Evolutionary conservation across 768 basidiomycete species (phyloP).

Genomic region (Hirschioporus abietinus): DNA sequence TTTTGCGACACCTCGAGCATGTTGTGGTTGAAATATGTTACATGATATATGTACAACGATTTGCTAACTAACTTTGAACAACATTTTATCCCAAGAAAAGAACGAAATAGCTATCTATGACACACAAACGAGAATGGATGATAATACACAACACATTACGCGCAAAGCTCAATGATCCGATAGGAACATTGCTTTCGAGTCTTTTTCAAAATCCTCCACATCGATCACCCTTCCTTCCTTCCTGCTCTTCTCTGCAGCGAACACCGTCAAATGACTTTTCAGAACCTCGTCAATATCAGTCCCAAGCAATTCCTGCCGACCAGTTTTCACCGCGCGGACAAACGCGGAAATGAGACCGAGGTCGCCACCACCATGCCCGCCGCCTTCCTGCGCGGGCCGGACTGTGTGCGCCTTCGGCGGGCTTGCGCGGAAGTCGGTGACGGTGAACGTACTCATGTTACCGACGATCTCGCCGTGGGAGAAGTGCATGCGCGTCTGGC

Average conservation of each 20-base stretch:
- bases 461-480: slow-evolving; percentile 87
- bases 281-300: slow-evolving; percentile 66
- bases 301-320: slow-evolving; percentile 58
- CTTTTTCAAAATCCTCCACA: slow-evolving; percentile 58
- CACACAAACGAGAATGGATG: not conserved
- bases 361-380: slow-evolving; percentile 84
- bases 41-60: slow-evolving; percentile 3
- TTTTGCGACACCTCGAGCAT: slow-evolving; percentile 7
- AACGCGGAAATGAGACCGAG: slow-evolving; percentile 70
- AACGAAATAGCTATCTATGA: not conserved
- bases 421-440: slow-evolving; percentile 68
- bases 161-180: not conserved
- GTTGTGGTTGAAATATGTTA: not conserved
- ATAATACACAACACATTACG: not conserved
- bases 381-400: slow-evolving; percentile 51
- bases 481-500: slow-evolving; percentile 83
- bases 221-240: slow-evolving; percentile 65
- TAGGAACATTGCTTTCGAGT: slow-evolving; percentile 22
- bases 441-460: slow-evolving; percentile 70
- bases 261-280: slow-evolving; percentile 77
- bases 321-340: slow-evolving; percentile 64
- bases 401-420: slow-evolving; percentile 31
- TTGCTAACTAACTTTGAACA: not conserved
- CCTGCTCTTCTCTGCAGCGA: slow-evolving; percentile 81
- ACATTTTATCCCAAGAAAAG: not conserved